Evolutionary conservation across 2,329 filamentous ascomycete species (phyloP).

Genomic region (Colletotrichum tropicale): DNA sequence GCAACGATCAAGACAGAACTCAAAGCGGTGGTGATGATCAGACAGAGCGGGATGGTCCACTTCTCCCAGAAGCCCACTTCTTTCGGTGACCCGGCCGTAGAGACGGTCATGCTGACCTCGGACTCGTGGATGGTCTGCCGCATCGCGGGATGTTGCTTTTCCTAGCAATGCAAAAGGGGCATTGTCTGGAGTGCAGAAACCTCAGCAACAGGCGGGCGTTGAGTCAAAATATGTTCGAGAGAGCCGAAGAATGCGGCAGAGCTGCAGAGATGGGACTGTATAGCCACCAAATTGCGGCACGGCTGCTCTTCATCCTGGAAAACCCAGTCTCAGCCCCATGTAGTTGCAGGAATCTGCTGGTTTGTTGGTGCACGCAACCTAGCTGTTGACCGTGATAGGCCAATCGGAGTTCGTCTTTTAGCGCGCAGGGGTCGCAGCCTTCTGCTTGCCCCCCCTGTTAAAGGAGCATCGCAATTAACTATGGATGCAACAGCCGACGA

Average conservation of each 20-base stretch:
- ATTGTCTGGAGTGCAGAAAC: neutral
- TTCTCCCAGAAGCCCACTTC: neutral
- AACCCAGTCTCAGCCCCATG: neutral
- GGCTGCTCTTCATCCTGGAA: neutral
- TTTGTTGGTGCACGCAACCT: neutral
- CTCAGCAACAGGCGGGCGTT: neutral
- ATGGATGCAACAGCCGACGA: neutral
- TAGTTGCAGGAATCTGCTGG: neutral
- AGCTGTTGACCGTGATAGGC: neutral
- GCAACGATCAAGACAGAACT: constrained; percentile 5
- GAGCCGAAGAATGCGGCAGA: neutral
- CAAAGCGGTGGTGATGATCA: neutral
- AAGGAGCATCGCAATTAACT: neutral
- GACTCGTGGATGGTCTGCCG: neutral
- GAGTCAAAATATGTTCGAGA: neutral
- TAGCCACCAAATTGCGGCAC: neutral
- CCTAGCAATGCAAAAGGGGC: neutral
- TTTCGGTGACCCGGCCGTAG: neutral
- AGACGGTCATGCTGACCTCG: neutral
- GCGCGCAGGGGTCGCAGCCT: neutral
- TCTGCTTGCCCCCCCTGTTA: neutral
- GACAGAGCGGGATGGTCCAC: neutral
- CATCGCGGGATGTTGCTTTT: neutral
- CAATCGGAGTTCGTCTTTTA: neutral
- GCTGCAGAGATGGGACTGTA: too few relatives aligned